Evolutionary conservation across 2,329 filamentous ascomycete genomes (phyloP).

Genomic region (Talaromyces albobiverticillius): DNA sequence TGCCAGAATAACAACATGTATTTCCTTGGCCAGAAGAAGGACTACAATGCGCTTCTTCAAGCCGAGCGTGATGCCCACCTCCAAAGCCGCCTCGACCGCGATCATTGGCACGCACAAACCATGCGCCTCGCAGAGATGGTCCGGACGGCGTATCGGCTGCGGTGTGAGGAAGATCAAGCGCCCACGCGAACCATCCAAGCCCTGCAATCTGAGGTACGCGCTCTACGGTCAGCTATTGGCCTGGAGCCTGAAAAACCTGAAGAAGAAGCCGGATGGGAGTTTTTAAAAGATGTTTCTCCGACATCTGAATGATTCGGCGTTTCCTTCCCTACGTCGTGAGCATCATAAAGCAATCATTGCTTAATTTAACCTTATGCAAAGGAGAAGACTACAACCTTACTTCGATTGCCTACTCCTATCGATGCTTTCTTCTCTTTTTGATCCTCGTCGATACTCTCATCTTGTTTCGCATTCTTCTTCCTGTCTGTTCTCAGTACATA

Average conservation of each 20-base stretch:
- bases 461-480: neutral
- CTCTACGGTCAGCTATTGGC: conserved; percentile 46
- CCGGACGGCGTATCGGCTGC: conserved; percentile 45
- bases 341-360: neutral
- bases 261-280: conserved; percentile 49
- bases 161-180: conserved; percentile 46
- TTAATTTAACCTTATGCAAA: neutral
- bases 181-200: conserved; percentile 45
- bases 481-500: neutral
- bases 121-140: conserved; percentile 50
- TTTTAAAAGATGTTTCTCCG: conserved; percentile 43
- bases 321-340: neutral
- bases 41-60: conserved; percentile 51
- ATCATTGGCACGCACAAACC: conserved; percentile 49
- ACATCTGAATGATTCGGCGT: conserved; percentile 25
- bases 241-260: conserved; percentile 49
- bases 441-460: neutral
- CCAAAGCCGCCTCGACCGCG: conserved; percentile 47
- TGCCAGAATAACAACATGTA: conserved; percentile 49
- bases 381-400: neutral
- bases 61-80: conserved; percentile 50
- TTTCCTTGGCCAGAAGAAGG: conserved; percentile 45
- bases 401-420: neutral
- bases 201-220: conserved; percentile 49
- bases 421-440: neutral